Evolutionary conservation across 345 rosid species (phyloP).

Genomic region (Eucalyptus grandis): DNA sequence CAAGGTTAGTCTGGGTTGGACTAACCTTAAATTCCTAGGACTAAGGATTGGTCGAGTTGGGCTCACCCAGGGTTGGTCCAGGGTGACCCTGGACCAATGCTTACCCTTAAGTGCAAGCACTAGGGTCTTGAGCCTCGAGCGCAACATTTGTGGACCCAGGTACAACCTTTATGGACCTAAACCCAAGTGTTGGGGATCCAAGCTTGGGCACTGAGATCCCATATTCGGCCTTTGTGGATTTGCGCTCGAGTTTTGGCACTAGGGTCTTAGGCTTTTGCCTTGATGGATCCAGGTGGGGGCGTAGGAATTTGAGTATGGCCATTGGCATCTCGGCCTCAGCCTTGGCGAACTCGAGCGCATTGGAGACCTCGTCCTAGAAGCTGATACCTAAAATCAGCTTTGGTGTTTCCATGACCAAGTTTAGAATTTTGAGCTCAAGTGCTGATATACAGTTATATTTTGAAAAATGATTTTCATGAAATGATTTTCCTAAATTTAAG

Average conservation of each 20-base stretch:
- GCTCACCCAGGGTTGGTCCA: too few species aligned
- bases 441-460: accelerated
- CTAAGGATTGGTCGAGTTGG: too few species aligned
- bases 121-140: background rate
- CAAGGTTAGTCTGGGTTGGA: too few species aligned
- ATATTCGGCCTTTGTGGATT: background rate
- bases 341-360: accelerated
- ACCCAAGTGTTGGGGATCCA: background rate
- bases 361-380: background rate
- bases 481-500: background rate
- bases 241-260: accelerated
- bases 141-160: background rate
- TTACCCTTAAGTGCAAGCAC: too few species aligned
- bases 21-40: too few species aligned
- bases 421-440: background rate
- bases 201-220: background rate
- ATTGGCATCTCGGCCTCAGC: background rate
- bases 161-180: background rate
- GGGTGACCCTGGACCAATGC: too few species aligned
- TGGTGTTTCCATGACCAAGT: too few species aligned
- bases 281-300: accelerated
- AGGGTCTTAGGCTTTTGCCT: background rate
- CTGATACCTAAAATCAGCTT: background rate
- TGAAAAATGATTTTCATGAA: too few species aligned
- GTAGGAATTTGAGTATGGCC: background rate